Conservation (phyloP, 306 rosid species). For the Myrica gale region DNA sequence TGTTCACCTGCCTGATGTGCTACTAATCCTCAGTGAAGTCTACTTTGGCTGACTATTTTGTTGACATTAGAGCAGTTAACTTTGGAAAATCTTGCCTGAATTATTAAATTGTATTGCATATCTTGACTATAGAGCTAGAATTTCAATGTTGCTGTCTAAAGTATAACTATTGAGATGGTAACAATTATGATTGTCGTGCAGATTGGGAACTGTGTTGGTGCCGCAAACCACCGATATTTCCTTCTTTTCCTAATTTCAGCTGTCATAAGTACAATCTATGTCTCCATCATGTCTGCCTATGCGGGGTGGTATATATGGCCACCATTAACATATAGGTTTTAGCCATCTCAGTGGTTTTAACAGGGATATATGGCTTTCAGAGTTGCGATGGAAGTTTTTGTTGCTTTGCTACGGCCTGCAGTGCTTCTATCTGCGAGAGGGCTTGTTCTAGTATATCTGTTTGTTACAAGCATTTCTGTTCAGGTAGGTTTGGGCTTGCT, state of each 20-base stretch:
- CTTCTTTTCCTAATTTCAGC: conserved; percentile 81
- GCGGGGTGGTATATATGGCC: conserved; percentile 61
- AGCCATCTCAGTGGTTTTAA: conserved; percentile 27
- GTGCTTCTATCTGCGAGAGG: conserved; percentile 68
- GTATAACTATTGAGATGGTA: background rate
- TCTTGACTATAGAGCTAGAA: background rate
- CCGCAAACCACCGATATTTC: conserved; percentile 82
- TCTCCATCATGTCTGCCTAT: conserved; percentile 60
- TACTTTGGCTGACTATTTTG: background rate
- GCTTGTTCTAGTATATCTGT: conserved; percentile 67
- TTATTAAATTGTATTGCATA: background rate
- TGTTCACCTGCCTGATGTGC: background rate
- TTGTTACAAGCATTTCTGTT: conserved; percentile 68
- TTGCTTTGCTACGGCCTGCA: conserved; percentile 57
- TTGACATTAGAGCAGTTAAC: background rate
- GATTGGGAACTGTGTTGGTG: conserved; percentile 99
- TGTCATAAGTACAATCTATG: conserved; percentile 60
- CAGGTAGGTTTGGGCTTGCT: conserved; percentile 68
- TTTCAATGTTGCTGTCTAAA: background rate
- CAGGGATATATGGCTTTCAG: conserved; percentile 29
- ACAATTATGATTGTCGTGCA: conserved; percentile 41
- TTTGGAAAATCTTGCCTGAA: background rate
- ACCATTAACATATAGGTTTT: conserved; percentile 26
- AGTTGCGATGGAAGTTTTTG: conserved; percentile 35
- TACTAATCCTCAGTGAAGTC: background rate